Percentiles rank a stretch among this genome's conserved stretches.
These are phyloP conservation scores for Amaranthus cruentus DNA, from an alignment of 148 eudicot species.

Conservation along the genomic window DNA sequence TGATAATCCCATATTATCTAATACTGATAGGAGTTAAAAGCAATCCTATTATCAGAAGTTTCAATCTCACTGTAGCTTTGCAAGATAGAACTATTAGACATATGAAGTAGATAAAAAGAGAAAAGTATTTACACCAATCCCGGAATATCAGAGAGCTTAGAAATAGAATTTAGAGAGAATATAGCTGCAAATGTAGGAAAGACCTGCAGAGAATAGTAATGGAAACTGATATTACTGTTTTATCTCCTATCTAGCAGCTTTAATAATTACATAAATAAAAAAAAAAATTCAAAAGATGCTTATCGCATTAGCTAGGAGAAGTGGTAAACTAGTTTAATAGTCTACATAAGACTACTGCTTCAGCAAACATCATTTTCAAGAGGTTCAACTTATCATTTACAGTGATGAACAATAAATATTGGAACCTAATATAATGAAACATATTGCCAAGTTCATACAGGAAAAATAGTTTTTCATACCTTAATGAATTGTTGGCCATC, in stretches of 20 bases:
- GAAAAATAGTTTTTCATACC: slow-evolving; percentile 33
- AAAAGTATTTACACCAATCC: slow-evolving; percentile 60
- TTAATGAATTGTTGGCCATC: slow-evolving; percentile 75
- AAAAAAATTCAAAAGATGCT: background rate
- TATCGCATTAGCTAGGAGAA: no score
- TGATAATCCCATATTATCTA: background rate
- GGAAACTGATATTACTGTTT: background rate
- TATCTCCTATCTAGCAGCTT: background rate
- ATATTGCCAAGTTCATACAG: background rate
- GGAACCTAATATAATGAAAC: background rate
- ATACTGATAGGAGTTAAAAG: background rate
- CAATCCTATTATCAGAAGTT: background rate
- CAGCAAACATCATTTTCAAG: background rate
- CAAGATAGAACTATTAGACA: background rate
- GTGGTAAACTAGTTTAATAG: background rate
- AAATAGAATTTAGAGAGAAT: slow-evolving; percentile 32
- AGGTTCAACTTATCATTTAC: background rate
- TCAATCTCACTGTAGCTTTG: background rate
- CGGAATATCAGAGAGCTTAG: slow-evolving; percentile 42
- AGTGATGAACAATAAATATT: background rate
- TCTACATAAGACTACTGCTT: background rate
- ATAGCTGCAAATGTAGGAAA: slow-evolving; percentile 85
- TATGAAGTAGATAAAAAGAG: background rate
- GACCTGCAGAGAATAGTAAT: slow-evolving; percentile 43
- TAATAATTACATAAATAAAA: background rate